Evolutionary conservation across 139 green algal genomes (phyloP).

Genomic region (Chlorella sorokiniana): DNA sequence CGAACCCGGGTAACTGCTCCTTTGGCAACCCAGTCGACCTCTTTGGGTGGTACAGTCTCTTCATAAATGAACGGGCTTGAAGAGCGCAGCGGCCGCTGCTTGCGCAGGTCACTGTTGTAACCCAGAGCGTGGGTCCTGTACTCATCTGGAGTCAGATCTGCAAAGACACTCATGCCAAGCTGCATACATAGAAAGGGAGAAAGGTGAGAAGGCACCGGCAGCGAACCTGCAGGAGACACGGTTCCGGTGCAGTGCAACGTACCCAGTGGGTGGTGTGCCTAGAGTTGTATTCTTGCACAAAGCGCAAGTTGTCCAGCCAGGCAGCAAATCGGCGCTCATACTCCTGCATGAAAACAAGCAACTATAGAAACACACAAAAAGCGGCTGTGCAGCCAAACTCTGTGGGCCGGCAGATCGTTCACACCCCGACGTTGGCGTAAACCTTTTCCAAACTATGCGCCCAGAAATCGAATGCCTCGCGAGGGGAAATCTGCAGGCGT

Average conservation of each 20-base stretch:
- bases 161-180: conserved; percentile 83
- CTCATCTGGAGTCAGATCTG: conserved; percentile 90
- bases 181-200: conserved; percentile 17
- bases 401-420: too few species aligned
- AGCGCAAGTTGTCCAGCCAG: conserved; percentile 87
- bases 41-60: conserved; percentile 49
- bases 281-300: conserved; percentile 78
- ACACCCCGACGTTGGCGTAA: conserved; percentile 35
- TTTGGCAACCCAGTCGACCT: conserved; percentile 83
- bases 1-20: conserved; percentile 73
- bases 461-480: conserved; percentile 44
- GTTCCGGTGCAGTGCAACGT: background rate
- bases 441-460: background rate
- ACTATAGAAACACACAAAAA: too few species aligned
- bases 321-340: conserved; percentile 65
- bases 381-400: too few species aligned
- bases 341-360: too few species aligned
- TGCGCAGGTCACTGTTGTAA: conserved; percentile 42
- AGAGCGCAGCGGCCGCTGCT: background rate
- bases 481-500: conserved; percentile 20
- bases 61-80: conserved; percentile 60
- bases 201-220: background rate
- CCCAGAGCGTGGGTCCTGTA: conserved; percentile 76
- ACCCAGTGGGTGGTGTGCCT: conserved; percentile 62
- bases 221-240: background rate